A percentile compares a stretch with the other conserved stretches of the same genome.
Conservation (phyloP, 345 rosid species). For the Luvunga scandens region DNA sequence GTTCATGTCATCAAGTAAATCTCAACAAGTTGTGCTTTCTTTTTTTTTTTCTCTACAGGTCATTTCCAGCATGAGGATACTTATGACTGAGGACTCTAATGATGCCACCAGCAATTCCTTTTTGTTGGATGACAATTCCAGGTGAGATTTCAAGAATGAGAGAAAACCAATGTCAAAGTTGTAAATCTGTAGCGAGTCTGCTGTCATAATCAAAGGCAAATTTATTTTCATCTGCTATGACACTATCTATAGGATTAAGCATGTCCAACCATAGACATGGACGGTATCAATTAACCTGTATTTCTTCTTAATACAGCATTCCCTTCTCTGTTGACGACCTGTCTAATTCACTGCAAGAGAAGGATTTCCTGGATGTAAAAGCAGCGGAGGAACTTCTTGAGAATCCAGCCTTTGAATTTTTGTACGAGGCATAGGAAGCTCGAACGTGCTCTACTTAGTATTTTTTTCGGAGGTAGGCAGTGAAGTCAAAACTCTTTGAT, state of each 20-base stretch:
- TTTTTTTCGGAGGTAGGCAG: conserved; percentile 21
- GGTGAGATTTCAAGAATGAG: conserved; percentile 38
- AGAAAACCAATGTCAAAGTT: not conserved
- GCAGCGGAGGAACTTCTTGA: conserved; percentile 78
- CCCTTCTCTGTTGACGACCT: conserved; percentile 97
- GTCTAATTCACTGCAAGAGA: conserved; percentile 72
- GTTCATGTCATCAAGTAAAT: not conserved
- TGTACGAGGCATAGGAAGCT: conserved; percentile 53
- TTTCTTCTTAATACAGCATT: conserved; percentile 49
- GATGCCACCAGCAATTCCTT: conserved; percentile 82
- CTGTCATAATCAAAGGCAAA: not conserved
- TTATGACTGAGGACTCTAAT: conserved; percentile 95
- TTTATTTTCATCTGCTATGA: not conserved
- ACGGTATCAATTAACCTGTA: conserved; percentile 11
- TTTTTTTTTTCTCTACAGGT: conserved; percentile 42
- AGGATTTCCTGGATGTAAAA: conserved; percentile 74
- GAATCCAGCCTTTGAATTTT: conserved; percentile 80
- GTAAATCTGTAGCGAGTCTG: not conserved
- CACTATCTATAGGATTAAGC: not conserved
- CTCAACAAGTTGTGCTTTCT: conserved; percentile 14
- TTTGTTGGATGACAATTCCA: conserved; percentile 90
- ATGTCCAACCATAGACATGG: not conserved
- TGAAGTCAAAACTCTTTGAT: conserved; percentile 7
- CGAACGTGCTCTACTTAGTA: conserved; percentile 10
- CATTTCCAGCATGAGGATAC: conserved; percentile 93